These are phyloP conservation scores for Globisporangium echinulatum DNA, from an alignment of 352 stramenopile genomes.

Conservation along the genomic window DNA sequence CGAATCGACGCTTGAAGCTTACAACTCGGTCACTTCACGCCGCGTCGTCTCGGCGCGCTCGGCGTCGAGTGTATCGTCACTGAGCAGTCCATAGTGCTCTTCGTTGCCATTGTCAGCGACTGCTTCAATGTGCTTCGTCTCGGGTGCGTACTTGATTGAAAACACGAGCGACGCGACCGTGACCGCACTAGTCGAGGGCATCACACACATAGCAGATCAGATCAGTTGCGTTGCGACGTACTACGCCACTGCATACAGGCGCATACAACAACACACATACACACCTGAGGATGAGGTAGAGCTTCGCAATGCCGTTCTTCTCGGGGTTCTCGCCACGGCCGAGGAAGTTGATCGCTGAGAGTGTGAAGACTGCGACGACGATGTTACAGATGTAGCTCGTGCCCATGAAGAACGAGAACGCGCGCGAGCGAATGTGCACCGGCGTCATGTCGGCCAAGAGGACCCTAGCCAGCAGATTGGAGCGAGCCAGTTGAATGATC, in stretches of 20 bases:
- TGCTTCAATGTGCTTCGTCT: constrained; percentile 49
- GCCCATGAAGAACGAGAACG: constrained; percentile 82
- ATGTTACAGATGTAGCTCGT: constrained; percentile 86
- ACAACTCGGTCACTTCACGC: constrained; percentile 46
- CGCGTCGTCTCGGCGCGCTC: constrained; percentile 19
- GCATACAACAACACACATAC: not conserved
- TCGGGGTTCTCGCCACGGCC: constrained; percentile 51
- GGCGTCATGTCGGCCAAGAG: constrained; percentile 85
- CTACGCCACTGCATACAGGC: not conserved
- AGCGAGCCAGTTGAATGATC: not conserved
- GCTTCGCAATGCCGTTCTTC: constrained; percentile 81
- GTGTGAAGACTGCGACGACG: constrained; percentile 62
- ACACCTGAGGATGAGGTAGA: constrained; percentile 75
- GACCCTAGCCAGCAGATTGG: constrained; percentile 37
- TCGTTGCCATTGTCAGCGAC: constrained; percentile 17
- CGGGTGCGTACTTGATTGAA: constrained; percentile 43
- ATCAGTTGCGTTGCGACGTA: too few relatives aligned
- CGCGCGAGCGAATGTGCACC: constrained; percentile 75
- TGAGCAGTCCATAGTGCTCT: constrained; percentile 32
- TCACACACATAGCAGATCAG: too few relatives aligned
- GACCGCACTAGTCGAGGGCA: constrained; percentile 25
- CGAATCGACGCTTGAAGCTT: not conserved
- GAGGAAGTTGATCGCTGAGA: constrained; percentile 73
- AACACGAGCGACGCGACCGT: constrained; percentile 33
- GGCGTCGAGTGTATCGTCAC: constrained; percentile 22